phyloP scores from a whole-genome alignment of 2,329 filamentous ascomycete genomes.

The Zasmidium angulare region DNA sequence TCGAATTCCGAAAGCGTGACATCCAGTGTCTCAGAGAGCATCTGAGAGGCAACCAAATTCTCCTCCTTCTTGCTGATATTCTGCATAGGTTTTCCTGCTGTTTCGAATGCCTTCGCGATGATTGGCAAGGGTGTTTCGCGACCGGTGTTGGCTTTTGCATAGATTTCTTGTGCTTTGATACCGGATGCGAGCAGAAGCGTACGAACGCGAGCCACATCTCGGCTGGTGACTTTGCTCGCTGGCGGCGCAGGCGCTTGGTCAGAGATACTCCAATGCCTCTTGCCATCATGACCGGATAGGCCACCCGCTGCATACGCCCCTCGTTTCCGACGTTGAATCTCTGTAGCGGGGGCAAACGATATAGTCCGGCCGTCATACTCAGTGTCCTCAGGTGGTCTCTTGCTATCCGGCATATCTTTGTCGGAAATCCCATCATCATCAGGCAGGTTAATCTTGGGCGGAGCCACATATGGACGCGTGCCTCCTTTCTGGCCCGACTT shows the following conservation, averaged over 20 bases:
- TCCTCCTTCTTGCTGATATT: constrained; percentile 52
- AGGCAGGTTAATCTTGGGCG: constrained; percentile 53
- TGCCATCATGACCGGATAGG: constrained; percentile 15
- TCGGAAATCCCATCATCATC: constrained; percentile 36
- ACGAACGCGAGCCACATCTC: constrained; percentile 78
- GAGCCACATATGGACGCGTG: constrained; percentile 39
- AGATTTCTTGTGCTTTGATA: constrained; percentile 85
- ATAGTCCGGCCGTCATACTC: constrained; percentile 35
- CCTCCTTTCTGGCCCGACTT: constrained; percentile 26
- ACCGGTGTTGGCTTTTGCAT: constrained; percentile 59
- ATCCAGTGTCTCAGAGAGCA: constrained; percentile 50
- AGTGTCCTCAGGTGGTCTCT: constrained; percentile 4
- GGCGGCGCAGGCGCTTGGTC: constrained; percentile 41
- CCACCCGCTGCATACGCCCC: neutral
- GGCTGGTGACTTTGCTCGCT: constrained; percentile 54
- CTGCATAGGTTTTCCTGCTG: constrained; percentile 44
- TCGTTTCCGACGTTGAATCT: neutral
- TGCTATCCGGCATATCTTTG: constrained; percentile 14
- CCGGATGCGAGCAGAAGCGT: constrained; percentile 78
- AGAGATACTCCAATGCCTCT: constrained; percentile 60
- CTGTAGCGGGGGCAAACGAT: constrained; percentile 4
- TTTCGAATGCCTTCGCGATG: constrained; percentile 37
- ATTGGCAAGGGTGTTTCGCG: constrained; percentile 35
- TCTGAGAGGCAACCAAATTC: constrained; percentile 53
- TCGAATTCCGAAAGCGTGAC: constrained; percentile 42